Evolutionary conservation across 1,284 basidiomycete species (phyloP).

Genomic region (Ustilago lituana): DNA sequence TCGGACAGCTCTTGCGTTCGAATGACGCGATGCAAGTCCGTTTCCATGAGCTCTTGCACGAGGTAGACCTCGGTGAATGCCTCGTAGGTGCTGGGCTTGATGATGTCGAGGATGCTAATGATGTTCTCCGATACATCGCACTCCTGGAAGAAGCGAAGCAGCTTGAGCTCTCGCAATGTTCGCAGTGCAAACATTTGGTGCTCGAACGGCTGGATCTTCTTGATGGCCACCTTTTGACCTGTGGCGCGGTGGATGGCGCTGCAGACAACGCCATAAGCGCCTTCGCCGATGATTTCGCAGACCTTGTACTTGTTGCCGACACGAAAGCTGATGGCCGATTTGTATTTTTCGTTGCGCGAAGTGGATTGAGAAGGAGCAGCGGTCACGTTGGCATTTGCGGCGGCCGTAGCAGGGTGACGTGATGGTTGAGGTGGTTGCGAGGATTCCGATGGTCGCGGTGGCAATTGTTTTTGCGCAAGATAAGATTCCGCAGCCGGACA

Average conservation of each 20-base stretch:
- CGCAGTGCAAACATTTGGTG: slow-evolving; percentile 67
- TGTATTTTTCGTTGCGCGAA: slow-evolving; percentile 29
- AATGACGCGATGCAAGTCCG: slow-evolving; percentile 66
- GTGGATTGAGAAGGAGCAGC: slow-evolving; percentile 10
- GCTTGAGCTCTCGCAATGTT: slow-evolving; percentile 65
- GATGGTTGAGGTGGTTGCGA: slow-evolving; percentile 3
- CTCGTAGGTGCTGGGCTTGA: slow-evolving; percentile 73
- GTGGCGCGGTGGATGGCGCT: slow-evolving; percentile 67
- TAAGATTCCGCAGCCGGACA: slow-evolving; percentile 13
- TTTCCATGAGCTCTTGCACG: slow-evolving; percentile 71
- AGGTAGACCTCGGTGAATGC: slow-evolving; percentile 91
- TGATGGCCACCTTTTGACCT: slow-evolving; percentile 69
- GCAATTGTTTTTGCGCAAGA: slow-evolving; percentile 14
- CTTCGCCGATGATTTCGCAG: slow-evolving; percentile 69
- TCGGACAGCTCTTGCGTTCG: slow-evolving; percentile 69
- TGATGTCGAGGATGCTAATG: slow-evolving; percentile 57
- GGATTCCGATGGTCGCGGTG: slow-evolving; percentile 6
- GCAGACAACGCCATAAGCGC: slow-evolving; percentile 69
- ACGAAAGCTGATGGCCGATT: slow-evolving; percentile 59
- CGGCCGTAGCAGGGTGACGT: background rate
- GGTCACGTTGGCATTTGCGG: slow-evolving; percentile 5
- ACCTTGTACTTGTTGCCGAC: slow-evolving; percentile 64
- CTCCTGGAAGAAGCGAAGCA: slow-evolving; percentile 65
- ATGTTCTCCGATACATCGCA: slow-evolving; percentile 64
- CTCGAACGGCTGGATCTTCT: slow-evolving; percentile 66